These are phyloP conservation scores for Nitzschia sp. DNA, from an alignment of 108 stramenopile species.

Conservation along the genomic window DNA sequence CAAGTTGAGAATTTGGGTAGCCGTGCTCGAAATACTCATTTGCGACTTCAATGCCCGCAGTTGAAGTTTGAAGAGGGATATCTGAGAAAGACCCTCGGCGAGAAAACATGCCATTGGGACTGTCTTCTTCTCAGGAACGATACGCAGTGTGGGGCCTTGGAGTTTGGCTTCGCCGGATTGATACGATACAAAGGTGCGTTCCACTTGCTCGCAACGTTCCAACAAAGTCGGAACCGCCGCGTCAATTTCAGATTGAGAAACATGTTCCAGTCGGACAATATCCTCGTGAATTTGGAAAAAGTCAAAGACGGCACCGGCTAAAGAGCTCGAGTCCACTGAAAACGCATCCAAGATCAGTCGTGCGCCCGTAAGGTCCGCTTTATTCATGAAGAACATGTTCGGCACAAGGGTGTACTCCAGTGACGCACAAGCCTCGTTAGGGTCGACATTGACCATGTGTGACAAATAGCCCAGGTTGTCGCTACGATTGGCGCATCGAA, in stretches of 20 bases:
- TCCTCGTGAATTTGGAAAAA: slow-evolving; percentile 27
- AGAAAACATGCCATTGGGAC: slow-evolving; percentile 35
- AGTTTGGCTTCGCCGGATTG: slow-evolving; percentile 14
- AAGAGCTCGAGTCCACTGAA: slow-evolving; percentile 12
- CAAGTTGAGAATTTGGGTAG: slow-evolving; percentile 28
- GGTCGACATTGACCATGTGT: slow-evolving; percentile 44
- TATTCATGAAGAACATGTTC: slow-evolving; percentile 53
- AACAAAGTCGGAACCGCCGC: slow-evolving; percentile 12
- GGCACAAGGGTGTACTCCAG: slow-evolving; percentile 62
- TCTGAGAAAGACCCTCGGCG: slow-evolving; percentile 30
- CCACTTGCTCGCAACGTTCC: slow-evolving; percentile 20
- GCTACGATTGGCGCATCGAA: slow-evolving; percentile 42
- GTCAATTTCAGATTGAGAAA: slow-evolving; percentile 20
- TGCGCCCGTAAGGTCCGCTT: neutral
- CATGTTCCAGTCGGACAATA: slow-evolving; percentile 10
- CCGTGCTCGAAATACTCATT: slow-evolving; percentile 15
- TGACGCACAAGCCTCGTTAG: slow-evolving; percentile 30
- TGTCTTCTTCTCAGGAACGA: slow-evolving; percentile 6
- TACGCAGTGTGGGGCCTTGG: slow-evolving; percentile 9
- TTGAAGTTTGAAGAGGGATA: slow-evolving; percentile 30
- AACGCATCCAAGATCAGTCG: slow-evolving; percentile 18
- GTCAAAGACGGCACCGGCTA: slow-evolving; percentile 15
- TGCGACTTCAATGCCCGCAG: slow-evolving; percentile 17
- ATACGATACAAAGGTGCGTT: slow-evolving; percentile 26
- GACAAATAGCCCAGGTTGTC: slow-evolving; percentile 46